Percentiles rank a stretch among this genome's conserved stretches.
Evolutionary conservation across 495 filamentous ascomycete genomes (phyloP).

Genomic region (Penicillium goetzii): DNA sequence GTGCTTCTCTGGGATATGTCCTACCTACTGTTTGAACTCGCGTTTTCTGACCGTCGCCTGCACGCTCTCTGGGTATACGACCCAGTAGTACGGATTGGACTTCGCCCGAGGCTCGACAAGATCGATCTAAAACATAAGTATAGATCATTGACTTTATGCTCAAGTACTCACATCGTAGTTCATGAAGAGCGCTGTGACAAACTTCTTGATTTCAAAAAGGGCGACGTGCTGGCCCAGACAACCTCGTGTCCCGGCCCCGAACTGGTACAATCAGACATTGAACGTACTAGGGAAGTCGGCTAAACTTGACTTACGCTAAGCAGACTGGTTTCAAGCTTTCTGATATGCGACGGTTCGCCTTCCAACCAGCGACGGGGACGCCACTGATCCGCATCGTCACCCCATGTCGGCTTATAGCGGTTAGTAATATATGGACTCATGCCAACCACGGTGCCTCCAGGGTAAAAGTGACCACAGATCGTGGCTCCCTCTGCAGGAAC

Average conservation of each 20-base stretch:
- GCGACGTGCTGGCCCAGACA: slow-evolving; percentile 32
- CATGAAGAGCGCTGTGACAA: slow-evolving; percentile 20
- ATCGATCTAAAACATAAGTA: slow-evolving; percentile 1
- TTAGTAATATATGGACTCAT: slow-evolving; percentile 21
- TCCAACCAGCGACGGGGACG: slow-evolving; percentile 30
- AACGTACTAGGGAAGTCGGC: background rate
- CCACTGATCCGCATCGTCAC: slow-evolving; percentile 29
- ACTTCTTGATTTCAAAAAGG: slow-evolving; percentile 33
- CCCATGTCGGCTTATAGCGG: slow-evolving; percentile 26
- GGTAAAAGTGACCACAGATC: slow-evolving; percentile 24
- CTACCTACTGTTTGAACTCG: background rate
- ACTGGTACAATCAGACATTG: slow-evolving; percentile 24
- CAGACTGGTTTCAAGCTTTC: slow-evolving; percentile 23
- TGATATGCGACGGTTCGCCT: slow-evolving; percentile 16
- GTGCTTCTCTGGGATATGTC: background rate
- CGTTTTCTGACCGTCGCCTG: slow-evolving; percentile 10
- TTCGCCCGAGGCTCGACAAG: slow-evolving; percentile 5
- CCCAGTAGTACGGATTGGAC: slow-evolving; percentile 14
- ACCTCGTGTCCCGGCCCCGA: slow-evolving; percentile 31
- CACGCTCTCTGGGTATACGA: slow-evolving; percentile 17
- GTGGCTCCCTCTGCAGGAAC: slow-evolving; percentile 35
- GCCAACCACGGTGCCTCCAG: slow-evolving; percentile 21
- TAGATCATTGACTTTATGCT: background rate
- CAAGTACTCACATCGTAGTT: slow-evolving; percentile 15
- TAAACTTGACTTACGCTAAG: slow-evolving; percentile 26